A percentile compares a stretch with the other conserved stretches of the same genome.
phyloP scores from a whole-genome alignment of 345 rosid species.

The Moricandia moricandioides region DNA sequence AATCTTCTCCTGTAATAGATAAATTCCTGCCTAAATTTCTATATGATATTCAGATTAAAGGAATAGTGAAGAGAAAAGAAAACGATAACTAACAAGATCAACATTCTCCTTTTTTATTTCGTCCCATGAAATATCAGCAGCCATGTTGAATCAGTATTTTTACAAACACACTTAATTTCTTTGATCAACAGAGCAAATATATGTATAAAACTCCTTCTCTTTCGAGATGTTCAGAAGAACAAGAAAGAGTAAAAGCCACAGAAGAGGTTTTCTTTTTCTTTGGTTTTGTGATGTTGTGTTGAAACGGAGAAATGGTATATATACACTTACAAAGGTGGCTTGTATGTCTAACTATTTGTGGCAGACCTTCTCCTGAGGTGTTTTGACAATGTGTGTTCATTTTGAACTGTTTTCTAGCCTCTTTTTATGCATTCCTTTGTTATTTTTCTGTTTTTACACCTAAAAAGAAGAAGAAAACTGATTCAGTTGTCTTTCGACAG shows the following conservation, averaged over 20 bases:
- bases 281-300: constrained; percentile 7
- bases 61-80: not conserved
- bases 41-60: not conserved
- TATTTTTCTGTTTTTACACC: not conserved
- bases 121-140: constrained; percentile 37
- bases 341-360: constrained; percentile 10
- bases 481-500: too few species aligned
- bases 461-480: too few species aligned
- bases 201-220: too few species aligned
- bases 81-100: constrained; percentile 28
- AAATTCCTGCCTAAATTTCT: not conserved
- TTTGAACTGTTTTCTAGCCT: constrained; percentile 36
- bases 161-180: too few species aligned
- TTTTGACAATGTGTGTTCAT: constrained; percentile 13
- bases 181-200: too few species aligned
- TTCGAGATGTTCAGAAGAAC: too few species aligned
- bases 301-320: constrained; percentile 11
- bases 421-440: constrained; percentile 14
- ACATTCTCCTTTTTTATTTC: constrained; percentile 37
- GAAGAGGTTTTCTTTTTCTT: too few species aligned
- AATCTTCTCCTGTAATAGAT: constrained; percentile 54
- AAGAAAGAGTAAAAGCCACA: too few species aligned
- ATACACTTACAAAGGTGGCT: constrained; percentile 3
- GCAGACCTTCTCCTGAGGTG: constrained; percentile 15
- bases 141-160: constrained; percentile 20